Evolutionary conservation across 352 stramenopile genomes (phyloP).

Genomic region (Blastocystis sp.): DNA sequence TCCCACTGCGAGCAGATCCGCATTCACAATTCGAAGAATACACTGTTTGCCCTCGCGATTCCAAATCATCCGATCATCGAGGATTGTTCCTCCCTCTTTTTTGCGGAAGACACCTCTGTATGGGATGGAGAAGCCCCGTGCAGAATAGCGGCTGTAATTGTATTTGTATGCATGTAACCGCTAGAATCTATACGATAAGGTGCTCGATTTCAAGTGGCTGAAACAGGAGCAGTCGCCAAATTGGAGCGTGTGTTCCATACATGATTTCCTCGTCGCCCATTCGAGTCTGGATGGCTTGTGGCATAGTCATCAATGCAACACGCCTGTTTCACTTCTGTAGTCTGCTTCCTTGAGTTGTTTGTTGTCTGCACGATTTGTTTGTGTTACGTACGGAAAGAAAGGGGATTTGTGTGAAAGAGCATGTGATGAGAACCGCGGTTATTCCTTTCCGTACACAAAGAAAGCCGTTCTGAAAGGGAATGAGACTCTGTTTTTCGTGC

Average conservation of each 20-base stretch:
- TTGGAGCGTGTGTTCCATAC: neutral
- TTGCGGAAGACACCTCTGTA: neutral
- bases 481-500: conserved; percentile 55
- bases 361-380: neutral
- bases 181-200: conserved; percentile 29
- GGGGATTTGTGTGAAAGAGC: neutral
- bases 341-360: neutral
- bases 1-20: conserved; percentile 27
- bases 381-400: too few relatives aligned
- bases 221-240: conserved; percentile 27
- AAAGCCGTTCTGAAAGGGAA: conserved; percentile 21
- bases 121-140: neutral
- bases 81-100: conserved; percentile 8
- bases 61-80: conserved; percentile 58
- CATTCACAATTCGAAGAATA: conserved; percentile 23
- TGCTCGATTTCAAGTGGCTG: conserved; percentile 62
- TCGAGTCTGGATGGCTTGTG: neutral
- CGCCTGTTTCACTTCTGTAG: neutral
- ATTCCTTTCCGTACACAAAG: conserved; percentile 36
- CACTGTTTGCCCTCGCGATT: conserved; percentile 34
- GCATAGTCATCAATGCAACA: neutral
- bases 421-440: conserved; percentile 14
- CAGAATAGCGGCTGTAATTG: neutral
- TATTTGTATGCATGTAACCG: neutral
- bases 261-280: conserved; percentile 11